phyloP scores from a whole-genome alignment of 441 rosid species.

The Metrosideros polymorpha region DNA sequence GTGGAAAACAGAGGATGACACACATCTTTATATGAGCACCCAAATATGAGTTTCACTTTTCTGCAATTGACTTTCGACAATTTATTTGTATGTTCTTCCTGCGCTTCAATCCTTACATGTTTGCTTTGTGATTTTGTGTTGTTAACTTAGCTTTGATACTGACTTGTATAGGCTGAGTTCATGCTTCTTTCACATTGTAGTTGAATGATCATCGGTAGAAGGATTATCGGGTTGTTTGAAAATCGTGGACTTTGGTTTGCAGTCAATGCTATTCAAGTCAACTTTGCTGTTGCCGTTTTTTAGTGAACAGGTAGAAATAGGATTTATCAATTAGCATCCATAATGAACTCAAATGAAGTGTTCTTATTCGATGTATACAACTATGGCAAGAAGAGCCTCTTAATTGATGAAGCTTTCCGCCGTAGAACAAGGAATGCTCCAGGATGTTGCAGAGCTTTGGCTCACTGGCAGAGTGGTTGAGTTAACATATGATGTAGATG shows the following conservation, averaged over 20 bases:
- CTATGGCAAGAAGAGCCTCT: neutral
- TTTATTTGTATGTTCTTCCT: neutral
- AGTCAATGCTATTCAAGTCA: neutral
- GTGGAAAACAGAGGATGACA: neutral
- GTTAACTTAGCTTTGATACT: neutral
- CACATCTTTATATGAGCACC: neutral
- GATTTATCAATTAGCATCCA: neutral
- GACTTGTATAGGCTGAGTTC: neutral
- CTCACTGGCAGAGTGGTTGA: neutral
- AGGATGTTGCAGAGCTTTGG: neutral
- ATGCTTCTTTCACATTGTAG: neutral
- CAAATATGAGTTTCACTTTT: neutral
- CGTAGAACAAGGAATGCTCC: neutral
- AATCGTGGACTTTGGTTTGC: neutral
- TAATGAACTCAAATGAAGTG: neutral
- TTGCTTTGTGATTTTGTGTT: neutral
- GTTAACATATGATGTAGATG: neutral
- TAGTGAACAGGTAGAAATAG: neutral
- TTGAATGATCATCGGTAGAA: neutral
- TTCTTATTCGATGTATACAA: neutral
- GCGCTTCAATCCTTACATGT: neutral
- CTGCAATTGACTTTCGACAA: neutral
- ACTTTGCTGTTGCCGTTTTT: neutral
- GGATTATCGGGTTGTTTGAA: neutral
- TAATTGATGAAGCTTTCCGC: neutral